Base-by-base conservation (phyloP, 345 rosid genomes). In the Acer negundo region DNA sequence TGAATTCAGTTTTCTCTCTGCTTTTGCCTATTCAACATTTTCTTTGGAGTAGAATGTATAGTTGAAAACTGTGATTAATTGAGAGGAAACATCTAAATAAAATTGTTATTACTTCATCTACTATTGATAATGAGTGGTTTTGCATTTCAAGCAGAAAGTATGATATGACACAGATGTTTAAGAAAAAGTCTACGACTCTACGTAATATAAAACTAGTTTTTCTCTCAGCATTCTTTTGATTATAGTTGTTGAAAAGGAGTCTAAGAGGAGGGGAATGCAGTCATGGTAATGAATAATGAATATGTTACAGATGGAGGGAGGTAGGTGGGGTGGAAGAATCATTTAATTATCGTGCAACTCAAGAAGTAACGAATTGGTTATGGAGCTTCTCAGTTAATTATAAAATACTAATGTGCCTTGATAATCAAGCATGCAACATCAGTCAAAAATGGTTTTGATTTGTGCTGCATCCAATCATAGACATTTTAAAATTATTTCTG, bases 401-500 rank as follows among this genome's bases (percentile, higher is more conserved):
- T 24, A 38, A 59, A 72, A 9, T 73, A 7, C 13, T 61, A 22
- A 22, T 58, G 1, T 56, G n/a, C 67, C 42, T 61, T 59, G 20
- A 61, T 40, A 35, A 22, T 59, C n/a, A 42, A 38, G 20, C 38
- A 40, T 59, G 55, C 35, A 22, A 71, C 12, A 17, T 71, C 75
- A 31, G 49, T 71, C 64, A 49, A 56, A 73, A 73, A 23, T 61
- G 47, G 17, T 51, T 55, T 16, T 73, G 69, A 69, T 82, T 24
- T 26, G 38, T 72, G 28, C 59, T 59, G 9, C 24, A 24, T 19
- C 19, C 70, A 62, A 69, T 64, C 40, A 11, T 3, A 17, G 53
- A 4, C 67, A 35, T 79, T 78, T 64, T 16, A 35, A 74, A 42
- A 35, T 78, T 78, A n/a, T 49, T 69, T 72, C 55, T 6, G n/a